Conservation (phyloP, 495 filamentous ascomycete species). For the Neurospora sp. region DNA sequence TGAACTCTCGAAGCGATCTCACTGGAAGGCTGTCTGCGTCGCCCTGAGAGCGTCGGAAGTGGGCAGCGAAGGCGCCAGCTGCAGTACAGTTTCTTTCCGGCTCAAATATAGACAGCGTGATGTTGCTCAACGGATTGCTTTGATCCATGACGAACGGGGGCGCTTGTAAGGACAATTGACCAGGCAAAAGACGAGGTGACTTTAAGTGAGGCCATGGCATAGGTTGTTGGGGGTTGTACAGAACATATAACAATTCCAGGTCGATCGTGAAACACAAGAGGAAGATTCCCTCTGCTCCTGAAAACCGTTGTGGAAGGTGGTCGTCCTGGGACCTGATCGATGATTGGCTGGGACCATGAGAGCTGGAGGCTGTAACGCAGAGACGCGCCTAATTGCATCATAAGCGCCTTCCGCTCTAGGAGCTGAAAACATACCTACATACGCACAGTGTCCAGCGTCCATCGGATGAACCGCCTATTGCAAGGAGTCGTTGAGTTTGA, state of each 20-base stretch:
- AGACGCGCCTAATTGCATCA: not conserved
- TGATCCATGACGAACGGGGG: not conserved
- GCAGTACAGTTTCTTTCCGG: not conserved
- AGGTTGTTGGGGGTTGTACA: not conserved
- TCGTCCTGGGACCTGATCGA: not conserved
- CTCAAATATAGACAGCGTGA: not conserved
- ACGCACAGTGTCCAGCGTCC: not conserved
- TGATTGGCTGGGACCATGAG: not conserved
- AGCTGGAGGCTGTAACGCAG: not conserved
- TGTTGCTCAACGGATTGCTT: not conserved
- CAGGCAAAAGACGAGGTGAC: not conserved
- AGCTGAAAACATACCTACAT: not conserved
- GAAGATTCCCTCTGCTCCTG: not conserved
- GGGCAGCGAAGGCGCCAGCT: not conserved
- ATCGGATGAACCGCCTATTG: not conserved
- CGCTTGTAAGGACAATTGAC: not conserved
- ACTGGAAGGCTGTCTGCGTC: not conserved
- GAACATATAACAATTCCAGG: not conserved
- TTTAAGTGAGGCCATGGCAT: not conserved
- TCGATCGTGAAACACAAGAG: not conserved
- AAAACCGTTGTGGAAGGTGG: not conserved
- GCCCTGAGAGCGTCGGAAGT: not conserved
- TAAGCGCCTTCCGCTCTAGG: not conserved
- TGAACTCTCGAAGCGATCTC: not conserved
- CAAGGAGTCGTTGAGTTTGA: not conserved